Evolutionary conservation across 176 grass and related monocot species (phyloP), one percentile per base, ranked within the genome.

Genomic region (Hordeum marinum): DNA sequence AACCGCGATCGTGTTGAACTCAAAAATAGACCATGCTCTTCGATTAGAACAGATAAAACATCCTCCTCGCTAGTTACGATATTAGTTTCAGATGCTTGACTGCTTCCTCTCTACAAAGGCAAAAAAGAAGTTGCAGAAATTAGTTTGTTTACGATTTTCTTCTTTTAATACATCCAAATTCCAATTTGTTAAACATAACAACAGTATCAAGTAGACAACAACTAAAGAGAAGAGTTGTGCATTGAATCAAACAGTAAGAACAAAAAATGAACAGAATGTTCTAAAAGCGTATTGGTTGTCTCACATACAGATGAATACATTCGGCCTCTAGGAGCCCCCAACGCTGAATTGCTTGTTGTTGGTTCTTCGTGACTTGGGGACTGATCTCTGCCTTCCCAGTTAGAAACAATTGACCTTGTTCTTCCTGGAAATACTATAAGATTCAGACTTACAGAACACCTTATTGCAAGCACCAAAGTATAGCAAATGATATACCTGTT

Each of bases 1-100:
- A 96, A 52, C 25, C 88, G 89, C 80, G 96, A 91, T 35, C 92
- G 84, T 77, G 92, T 85, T 67, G 86, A 86, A 42, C 90, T 92
- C 68, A 96, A n/a, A 90, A 96, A 99, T 80, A 83, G 62, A 3
- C 88, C 92, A 88, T 99, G 94, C 13, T 94, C 92, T 81, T 92
- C 92, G 63, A 99, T 63, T 82, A 92, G 29, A 85, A 86, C 71
- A 77, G 91, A 88, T 80, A 96, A 80, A 87, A 84, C 90, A 89
- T 99, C 96, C 9, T 92, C 93, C 68, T 96, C 94, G 11, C 81
- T 90, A 82, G 86, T 77, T 61, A 87, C 36, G 11, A 11, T 83
- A 69, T 86, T 85, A 75, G 92, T 88, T 85, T 94, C 91, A 87
- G 84, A 75, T 79, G 83, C 85, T 85, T 76, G 89, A 76, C 75